Percentiles rank a stretch among this genome's conserved stretches.
Conservation (phyloP, 2,329 filamentous ascomycete genomes). For the Apiospora marii region DNA sequence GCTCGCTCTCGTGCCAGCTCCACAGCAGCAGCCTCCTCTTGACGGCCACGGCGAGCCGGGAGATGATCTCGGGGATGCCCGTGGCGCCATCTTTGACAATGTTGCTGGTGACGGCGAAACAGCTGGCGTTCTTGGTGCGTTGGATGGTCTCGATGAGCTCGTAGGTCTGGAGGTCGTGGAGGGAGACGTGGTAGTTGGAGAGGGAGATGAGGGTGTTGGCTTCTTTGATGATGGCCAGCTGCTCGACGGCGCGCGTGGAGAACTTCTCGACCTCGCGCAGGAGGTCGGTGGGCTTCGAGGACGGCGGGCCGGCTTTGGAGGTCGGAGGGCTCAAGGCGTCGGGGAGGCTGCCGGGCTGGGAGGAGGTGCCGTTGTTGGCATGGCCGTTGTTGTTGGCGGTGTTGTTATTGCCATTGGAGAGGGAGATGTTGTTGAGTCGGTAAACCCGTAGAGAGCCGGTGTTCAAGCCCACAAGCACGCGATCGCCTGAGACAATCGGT, state of each 20-base stretch:
- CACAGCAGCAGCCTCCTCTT: conserved; percentile 90
- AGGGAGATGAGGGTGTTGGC: conserved; percentile 90
- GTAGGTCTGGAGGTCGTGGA: conserved; percentile 89
- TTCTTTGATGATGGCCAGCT: conserved; percentile 95
- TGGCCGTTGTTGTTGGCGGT: conserved; percentile 38
- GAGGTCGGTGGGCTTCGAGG: conserved; percentile 76
- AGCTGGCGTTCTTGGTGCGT: conserved; percentile 86
- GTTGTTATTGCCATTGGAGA: conserved; percentile 49
- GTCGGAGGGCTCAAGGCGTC: conserved; percentile 38
- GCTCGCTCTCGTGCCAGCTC: conserved; percentile 71
- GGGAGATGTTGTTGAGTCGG: conserved; percentile 76
- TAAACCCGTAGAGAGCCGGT: conserved; percentile 90
- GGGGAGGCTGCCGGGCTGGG: conserved; percentile 35
- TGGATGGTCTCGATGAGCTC: conserved; percentile 79
- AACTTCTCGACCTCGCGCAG: conserved; percentile 95
- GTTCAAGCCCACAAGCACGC: conserved; percentile 89
- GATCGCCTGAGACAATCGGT: conserved; percentile 68
- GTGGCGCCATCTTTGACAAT: conserved; percentile 89
- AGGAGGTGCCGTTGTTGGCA: conserved; percentile 25
- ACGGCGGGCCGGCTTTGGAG: conserved; percentile 38
- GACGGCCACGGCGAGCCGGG: conserved; percentile 87
- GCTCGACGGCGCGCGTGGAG: conserved; percentile 86
- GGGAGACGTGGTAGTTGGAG: conserved; percentile 86
- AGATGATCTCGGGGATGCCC: conserved; percentile 91
- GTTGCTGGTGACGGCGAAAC: conserved; percentile 94